Evolutionary conservation across 352 stramenopile species (phyloP).

Genomic region (Aphanomyces cochlioides): DNA sequence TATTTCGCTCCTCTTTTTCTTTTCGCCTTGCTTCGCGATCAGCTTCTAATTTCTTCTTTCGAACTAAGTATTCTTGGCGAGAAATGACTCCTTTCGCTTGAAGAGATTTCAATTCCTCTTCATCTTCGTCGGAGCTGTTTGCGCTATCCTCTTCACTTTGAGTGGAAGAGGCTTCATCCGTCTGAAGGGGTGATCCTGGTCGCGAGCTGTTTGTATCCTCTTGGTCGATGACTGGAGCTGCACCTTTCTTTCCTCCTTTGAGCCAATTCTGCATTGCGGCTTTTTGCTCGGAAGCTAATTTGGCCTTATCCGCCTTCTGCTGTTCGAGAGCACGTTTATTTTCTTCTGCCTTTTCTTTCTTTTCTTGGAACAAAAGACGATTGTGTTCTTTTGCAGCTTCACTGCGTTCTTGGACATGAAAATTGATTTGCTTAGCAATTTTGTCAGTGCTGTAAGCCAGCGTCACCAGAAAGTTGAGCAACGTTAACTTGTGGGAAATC

Average conservation of each 20-base stretch:
- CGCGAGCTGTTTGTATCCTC: slow-evolving; percentile 41
- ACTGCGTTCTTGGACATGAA: slow-evolving; percentile 53
- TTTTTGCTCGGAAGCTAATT: slow-evolving; percentile 52
- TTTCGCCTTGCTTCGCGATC: slow-evolving; percentile 59
- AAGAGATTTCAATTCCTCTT: slow-evolving; percentile 68
- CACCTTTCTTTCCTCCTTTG: slow-evolving; percentile 53
- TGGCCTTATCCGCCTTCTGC: slow-evolving; percentile 57
- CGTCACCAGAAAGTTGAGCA: slow-evolving; percentile 68
- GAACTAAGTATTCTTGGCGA: slow-evolving; percentile 72
- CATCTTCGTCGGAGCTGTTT: slow-evolving; percentile 58
- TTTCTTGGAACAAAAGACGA: slow-evolving; percentile 56
- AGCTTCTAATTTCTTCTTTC: slow-evolving; percentile 66
- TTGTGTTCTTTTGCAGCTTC: slow-evolving; percentile 74
- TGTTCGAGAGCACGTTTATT: slow-evolving; percentile 79
- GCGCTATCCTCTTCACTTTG: slow-evolving; percentile 61
- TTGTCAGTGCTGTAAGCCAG: slow-evolving; percentile 60
- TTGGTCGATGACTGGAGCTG: slow-evolving; percentile 32
- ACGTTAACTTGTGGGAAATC: slow-evolving; percentile 61
- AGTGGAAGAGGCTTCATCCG: slow-evolving; percentile 31
- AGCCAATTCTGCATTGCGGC: slow-evolving; percentile 55
- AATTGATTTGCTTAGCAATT: slow-evolving; percentile 52
- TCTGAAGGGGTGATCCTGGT: slow-evolving; percentile 14
- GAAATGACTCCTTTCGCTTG: slow-evolving; percentile 63
- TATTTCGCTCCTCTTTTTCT: slow-evolving; percentile 57
- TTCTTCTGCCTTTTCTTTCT: slow-evolving; percentile 63